Base-by-base conservation (phyloP, 805 yeast species). In the Suhomyces faveliae region DNA sequence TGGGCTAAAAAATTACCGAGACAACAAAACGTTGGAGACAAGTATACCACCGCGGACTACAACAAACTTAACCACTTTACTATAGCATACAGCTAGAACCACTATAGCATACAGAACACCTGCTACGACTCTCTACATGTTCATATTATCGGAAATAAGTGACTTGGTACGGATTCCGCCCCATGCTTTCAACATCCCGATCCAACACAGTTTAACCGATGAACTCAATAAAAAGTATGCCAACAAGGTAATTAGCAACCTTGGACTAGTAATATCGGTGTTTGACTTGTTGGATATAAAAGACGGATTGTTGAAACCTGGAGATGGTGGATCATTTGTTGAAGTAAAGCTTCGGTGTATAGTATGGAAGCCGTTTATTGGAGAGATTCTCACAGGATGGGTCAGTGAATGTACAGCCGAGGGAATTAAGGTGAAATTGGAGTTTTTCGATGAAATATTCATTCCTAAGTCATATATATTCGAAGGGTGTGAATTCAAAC, bases 331-430 rank as follows among this genome's bases (percentile, higher is more conserved):
- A 1, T 77, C 89, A 4, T 91, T 77, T 58, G 83, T 89, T 35
- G 86, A 84, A 53, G 87, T 85, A 15, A 78, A 73, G 47, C 88
- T 90, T 61, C 70, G 97, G 44, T 74, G 86, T 41, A 73, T 91
- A 8, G 84, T 92, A 1, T 94, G 94, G 77, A 87, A 91, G 54
- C 99, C 99, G 0, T 92, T 92, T 66, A 84, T 89, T 1, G 99
- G 99, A 8, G 99, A 94, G 63, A 81, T 92, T 6, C 65, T 94
- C 21, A 84, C 90, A 0, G 99, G 99, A 1, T 89, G 96, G 92
- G 89, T 94, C 27, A 83, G 89, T 37, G 87, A 89, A 55, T 88
- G 96, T 69, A 79, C 90, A 3, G 79, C 82, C 19, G 95, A 90
- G 46, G 99, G 99, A 2, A 81, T 94, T 51, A 86, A 88, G 63